Base-by-base conservation (phyloP, 371 early-diverging fungal species). In the Rhizopus delemar region DNA sequence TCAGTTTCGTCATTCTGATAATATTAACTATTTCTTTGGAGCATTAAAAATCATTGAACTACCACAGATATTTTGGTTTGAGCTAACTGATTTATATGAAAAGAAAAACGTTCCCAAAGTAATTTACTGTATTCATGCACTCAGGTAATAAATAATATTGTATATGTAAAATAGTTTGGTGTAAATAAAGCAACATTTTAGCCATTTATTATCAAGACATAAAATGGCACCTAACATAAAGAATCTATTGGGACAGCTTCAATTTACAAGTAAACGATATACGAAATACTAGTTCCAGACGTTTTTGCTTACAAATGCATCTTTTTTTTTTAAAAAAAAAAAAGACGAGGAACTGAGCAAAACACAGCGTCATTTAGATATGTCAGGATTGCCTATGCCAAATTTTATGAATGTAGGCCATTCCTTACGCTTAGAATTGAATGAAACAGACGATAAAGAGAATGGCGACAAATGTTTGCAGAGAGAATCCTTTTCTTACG, bases 101-200 rank as follows among this genome's bases (percentile, higher is more conserved):
- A 92, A 93, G 77, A 99, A 99, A 74, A 99, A 99, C 75, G 92
- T 99, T 71, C 99, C 99, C 28, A 96, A 95, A 70, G 99, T 99
- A 8, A 96, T 99, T 63, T 99, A 99, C 77, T 99, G 99, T 77
- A 90, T 99, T 53, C 99, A 99, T 70, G 99, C 99, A 0, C 86
- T 99, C 45, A 96, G 92, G 87, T 92, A 83, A 56, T 39, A 15
- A 43, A 43, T 5, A 43, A 1, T 5, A n/a, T 43, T 43, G 11
- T 43, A n/a, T 11, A 1, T 43, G 11, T 11, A 13, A 11, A 43
- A 43, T 5, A 11, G 0, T n/a, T n/a, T 43, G n/a, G n/a, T n/a
- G 9, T 12, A 5, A 43, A 43, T 13, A 43, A 5, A 13, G 15
- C 5, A 13, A 11, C 0, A n/a, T 43, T 43, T 11, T 66, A 90